Base-by-base conservation (phyloP, 305 asterid species). In the Solanum chacoense region DNA sequence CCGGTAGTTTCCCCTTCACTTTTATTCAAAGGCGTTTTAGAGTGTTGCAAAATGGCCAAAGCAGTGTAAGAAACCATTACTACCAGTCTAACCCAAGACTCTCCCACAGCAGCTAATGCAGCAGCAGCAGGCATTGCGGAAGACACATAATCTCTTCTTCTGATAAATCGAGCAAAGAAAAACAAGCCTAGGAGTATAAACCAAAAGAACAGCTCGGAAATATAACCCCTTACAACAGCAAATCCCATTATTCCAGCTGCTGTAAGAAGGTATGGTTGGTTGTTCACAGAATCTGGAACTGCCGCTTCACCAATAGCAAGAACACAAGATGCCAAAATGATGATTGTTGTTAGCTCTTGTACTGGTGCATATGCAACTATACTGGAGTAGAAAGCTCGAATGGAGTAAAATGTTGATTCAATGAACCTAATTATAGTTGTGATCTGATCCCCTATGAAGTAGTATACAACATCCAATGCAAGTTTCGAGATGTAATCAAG, bases 51-150 rank as follows among this genome's bases (percentile, higher is more conserved):
- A 32, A 94, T 86, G 72, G 98, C 98, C 94, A 97, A 83, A n/a
- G 93, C 93, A 90, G 92, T 75, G 91, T 90, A 96, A 20, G 94
- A 94, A 18, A 73, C 89, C 90, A 96, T 94, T 59, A 85, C 94
- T 26, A 92, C 36, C 11, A 93, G 84, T 88, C 98, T 91, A 71
- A 97, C 92, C 99, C 99, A 97, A 32, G 99, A 97, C 92, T 95
- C 98, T 89, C 99, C 99, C 0, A 97, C 96, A 2, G 94, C 98
- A 42, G 95, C 96, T 87, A 94, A 91, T 89, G 93, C 97, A 8
- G 98, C 96, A 22, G 96, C 98, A 72, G 92, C 91, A 3, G 98
- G 97, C 96, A 97, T 91, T 8, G 94, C 94, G 9, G 98, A 93
- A 10, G 98, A 92, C 16, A 95, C 95, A 13, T 94, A 93, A 90